These are phyloP conservation scores for Datura wrightii DNA, from an alignment of 257 asterid genomes.

Conservation along the genomic window DNA sequence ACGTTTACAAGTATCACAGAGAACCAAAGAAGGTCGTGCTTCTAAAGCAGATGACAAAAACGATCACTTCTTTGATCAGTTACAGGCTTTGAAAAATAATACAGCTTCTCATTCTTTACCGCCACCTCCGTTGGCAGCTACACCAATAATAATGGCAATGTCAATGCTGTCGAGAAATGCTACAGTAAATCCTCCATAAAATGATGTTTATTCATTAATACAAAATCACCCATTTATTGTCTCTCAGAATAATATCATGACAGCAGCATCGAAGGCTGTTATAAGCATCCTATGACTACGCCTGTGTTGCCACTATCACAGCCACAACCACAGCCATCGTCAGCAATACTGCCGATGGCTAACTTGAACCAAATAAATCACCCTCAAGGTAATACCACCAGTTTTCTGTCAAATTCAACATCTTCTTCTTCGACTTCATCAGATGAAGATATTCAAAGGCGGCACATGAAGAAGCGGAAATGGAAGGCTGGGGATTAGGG, in stretches of 20 bases:
- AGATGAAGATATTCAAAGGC: constrained; percentile 31
- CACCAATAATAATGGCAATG: constrained; percentile 43
- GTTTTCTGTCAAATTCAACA: constrained; percentile 20
- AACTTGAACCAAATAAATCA: constrained; percentile 33
- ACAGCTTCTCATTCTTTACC: constrained; percentile 23
- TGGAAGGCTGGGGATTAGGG: constrained; percentile 20
- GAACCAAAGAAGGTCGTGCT: constrained; percentile 89
- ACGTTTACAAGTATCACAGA: constrained; percentile 60
- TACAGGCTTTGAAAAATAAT: constrained; percentile 72
- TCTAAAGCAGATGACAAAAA: constrained; percentile 81
- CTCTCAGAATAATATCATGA: not conserved
- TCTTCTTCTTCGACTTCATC: not conserved
- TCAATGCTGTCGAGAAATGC: constrained; percentile 45
- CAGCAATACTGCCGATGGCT: constrained; percentile 9
- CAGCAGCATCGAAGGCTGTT: not conserved
- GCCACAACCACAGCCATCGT: not conserved
- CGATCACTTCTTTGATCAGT: constrained; percentile 87
- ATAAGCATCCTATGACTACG: not conserved
- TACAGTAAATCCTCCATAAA: constrained; percentile 45
- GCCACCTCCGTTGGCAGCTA: constrained; percentile 40
- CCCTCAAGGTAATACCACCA: constrained; percentile 36
- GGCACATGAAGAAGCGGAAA: constrained; percentile 51
- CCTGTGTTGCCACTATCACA: not conserved
- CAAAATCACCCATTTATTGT: not conserved
- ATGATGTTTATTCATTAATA: not conserved